Conservation (phyloP, 805 yeast species). For the Wickerhamiella vanderwaltii region DNA sequence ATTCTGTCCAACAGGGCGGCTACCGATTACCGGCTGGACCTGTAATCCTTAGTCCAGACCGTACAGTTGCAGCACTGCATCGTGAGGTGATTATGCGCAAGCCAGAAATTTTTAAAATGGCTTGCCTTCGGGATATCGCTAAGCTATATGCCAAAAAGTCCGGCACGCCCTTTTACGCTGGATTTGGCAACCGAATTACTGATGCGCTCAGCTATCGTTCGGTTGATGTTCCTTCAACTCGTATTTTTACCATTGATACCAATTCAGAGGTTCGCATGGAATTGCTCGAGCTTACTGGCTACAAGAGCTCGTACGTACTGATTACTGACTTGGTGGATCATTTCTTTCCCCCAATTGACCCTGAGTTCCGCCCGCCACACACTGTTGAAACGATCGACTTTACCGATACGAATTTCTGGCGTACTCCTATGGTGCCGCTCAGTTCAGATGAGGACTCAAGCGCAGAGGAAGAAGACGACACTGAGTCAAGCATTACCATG, state of each 20-base stretch:
- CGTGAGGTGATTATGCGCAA: slow-evolving; percentile 88
- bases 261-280: slow-evolving; percentile 98
- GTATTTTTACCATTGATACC: slow-evolving; percentile 91
- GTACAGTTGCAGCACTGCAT: slow-evolving; percentile 88
- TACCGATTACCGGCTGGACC: slow-evolving; percentile 75
- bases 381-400: slow-evolving; percentile 35
- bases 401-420: slow-evolving; percentile 87
- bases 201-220: slow-evolving; percentile 91
- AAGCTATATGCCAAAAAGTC: slow-evolving; percentile 45
- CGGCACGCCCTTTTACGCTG: slow-evolving; percentile 86
- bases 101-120: slow-evolving; percentile 98
- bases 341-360: slow-evolving; percentile 69
- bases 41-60: slow-evolving; percentile 85
- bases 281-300: slow-evolving; percentile 84
- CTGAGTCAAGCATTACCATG: slow-evolving; percentile 12
- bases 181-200: slow-evolving; percentile 92
- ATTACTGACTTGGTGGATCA: slow-evolving; percentile 94
- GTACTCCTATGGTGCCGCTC: slow-evolving; percentile 57
- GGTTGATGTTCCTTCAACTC: slow-evolving; percentile 85
- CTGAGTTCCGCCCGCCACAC: slow-evolving; percentile 24
- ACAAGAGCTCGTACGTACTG: slow-evolving; percentile 71
- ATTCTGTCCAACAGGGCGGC: slow-evolving; percentile 67
- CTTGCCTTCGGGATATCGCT: slow-evolving; percentile 79
- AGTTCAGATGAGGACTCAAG: slow-evolving; percentile 21
- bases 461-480: slow-evolving; percentile 12